These are phyloP conservation scores for Amphibolis antarctica DNA, from an alignment of 106 monocot genomes.

Conservation along the genomic window DNA sequence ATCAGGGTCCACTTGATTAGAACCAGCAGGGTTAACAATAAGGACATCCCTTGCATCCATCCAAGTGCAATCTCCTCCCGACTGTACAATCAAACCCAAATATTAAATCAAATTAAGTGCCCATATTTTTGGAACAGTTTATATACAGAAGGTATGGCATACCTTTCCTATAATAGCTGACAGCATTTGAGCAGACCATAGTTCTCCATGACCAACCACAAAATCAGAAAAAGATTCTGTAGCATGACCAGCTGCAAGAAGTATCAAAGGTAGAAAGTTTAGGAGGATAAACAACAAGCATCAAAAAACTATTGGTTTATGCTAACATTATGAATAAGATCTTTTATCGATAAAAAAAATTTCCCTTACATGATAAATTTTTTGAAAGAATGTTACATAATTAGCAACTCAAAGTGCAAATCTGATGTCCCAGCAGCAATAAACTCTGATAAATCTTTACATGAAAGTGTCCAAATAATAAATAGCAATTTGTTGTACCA, in stretches of 20 bases:
- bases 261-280: background rate
- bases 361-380: too few relatives aligned
- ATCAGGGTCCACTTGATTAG: constrained; percentile 96
- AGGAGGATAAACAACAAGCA: background rate
- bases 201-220: constrained; percentile 95
- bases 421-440: background rate
- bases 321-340: too few relatives aligned
- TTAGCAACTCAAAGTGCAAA: background rate
- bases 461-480: background rate
- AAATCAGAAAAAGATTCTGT: constrained; percentile 99
- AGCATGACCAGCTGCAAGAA: constrained; percentile 81
- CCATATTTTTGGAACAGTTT: background rate
- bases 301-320: too few relatives aligned
- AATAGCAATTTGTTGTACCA: too few relatives aligned
- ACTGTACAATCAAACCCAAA: constrained; percentile 32
- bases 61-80: constrained; percentile 75
- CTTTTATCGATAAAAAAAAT: too few relatives aligned
- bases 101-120: background rate
- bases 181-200: constrained; percentile 98
- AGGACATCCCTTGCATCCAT: constrained; percentile 95
- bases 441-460: background rate
- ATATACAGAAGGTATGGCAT: constrained; percentile 3
- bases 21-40: constrained; percentile 71
- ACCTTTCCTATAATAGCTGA: constrained; percentile 84
- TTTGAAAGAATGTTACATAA: too few relatives aligned